Conservation (phyloP, 805 yeast species). For the Pichia nakasei region DNA sequence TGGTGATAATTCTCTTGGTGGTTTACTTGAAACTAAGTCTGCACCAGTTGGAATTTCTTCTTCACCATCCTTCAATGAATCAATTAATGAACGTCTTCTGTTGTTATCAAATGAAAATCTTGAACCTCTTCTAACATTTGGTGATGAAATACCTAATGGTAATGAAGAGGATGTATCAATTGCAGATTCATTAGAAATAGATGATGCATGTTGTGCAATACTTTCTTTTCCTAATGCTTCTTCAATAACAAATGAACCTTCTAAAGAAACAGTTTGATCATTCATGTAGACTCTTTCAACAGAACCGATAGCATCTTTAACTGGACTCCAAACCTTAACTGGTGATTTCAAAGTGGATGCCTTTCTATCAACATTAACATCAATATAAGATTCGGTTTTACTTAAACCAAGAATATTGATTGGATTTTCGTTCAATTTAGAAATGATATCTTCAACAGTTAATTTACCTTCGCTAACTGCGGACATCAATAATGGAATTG, state of each 20-base stretch:
- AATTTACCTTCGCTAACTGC: constrained; percentile 72
- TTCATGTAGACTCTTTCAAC: constrained; percentile 81
- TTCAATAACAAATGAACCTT: constrained; percentile 59
- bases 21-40: constrained; percentile 65
- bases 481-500: constrained; percentile 70
- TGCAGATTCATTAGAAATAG: constrained; percentile 12
- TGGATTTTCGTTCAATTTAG: constrained; percentile 75
- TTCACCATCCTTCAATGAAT: constrained; percentile 14
- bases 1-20: constrained; percentile 62
- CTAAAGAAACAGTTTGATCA: constrained; percentile 74
- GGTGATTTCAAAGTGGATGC: constrained; percentile 33
- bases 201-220: constrained; percentile 35
- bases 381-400: constrained; percentile 70
- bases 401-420: constrained; percentile 74
- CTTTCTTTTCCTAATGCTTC: constrained; percentile 57
- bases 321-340: constrained; percentile 46
- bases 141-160: constrained; percentile 21
- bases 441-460: constrained; percentile 61
- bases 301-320: constrained; percentile 57
- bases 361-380: constrained; percentile 72
- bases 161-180: constrained; percentile 17
- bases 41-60: constrained; percentile 46
- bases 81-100: constrained; percentile 31
- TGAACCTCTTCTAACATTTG: constrained; percentile 30
- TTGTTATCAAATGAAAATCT: constrained; percentile 44